These are phyloP conservation scores for Microbotryum violaceum DNA, from an alignment of 1,284 basidiomycete genomes.

Conservation along the genomic window DNA sequence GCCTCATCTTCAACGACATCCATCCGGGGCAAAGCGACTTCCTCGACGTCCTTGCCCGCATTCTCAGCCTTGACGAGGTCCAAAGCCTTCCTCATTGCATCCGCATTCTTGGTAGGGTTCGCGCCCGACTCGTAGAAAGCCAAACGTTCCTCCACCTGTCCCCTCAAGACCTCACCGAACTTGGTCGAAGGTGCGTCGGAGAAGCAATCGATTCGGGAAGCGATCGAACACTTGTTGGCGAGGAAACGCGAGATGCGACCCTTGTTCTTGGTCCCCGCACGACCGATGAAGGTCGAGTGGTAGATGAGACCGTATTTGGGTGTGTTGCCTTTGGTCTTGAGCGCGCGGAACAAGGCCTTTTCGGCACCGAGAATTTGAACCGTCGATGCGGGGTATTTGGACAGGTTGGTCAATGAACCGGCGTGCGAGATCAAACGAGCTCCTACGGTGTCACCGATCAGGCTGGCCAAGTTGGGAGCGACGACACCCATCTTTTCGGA, in stretches of 20 bases:
- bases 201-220: slow-evolving; percentile 95
- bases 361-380: slow-evolving; percentile 98
- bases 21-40: slow-evolving; percentile 9
- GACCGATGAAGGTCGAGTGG: slow-evolving; percentile 85
- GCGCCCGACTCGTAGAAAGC: slow-evolving; percentile 69
- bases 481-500: slow-evolving; percentile 96
- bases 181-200: slow-evolving; percentile 83
- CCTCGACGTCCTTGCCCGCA: slow-evolving; percentile 20
- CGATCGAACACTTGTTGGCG: slow-evolving; percentile 98
- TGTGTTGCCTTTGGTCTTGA: slow-evolving; percentile 98
- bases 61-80: slow-evolving; percentile 21
- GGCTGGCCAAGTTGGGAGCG: slow-evolving; percentile 89
- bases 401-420: slow-evolving; percentile 83
- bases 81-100: slow-evolving; percentile 29
- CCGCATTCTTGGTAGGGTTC: slow-evolving; percentile 35
- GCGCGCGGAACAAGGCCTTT: slow-evolving; percentile 93
- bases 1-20: slow-evolving; percentile 24
- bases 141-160: slow-evolving; percentile 93
- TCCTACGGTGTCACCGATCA: slow-evolving; percentile 94
- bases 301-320: slow-evolving; percentile 98
- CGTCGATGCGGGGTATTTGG: slow-evolving; percentile 95
- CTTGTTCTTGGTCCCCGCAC: slow-evolving; percentile 92
- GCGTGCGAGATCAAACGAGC: slow-evolving; percentile 94
- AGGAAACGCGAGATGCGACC: slow-evolving; percentile 96
- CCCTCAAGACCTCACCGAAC: slow-evolving; percentile 87